Conservation (phyloP, 495 filamentous ascomycete genomes). For the Friedmanniomyces simplex region DNA sequence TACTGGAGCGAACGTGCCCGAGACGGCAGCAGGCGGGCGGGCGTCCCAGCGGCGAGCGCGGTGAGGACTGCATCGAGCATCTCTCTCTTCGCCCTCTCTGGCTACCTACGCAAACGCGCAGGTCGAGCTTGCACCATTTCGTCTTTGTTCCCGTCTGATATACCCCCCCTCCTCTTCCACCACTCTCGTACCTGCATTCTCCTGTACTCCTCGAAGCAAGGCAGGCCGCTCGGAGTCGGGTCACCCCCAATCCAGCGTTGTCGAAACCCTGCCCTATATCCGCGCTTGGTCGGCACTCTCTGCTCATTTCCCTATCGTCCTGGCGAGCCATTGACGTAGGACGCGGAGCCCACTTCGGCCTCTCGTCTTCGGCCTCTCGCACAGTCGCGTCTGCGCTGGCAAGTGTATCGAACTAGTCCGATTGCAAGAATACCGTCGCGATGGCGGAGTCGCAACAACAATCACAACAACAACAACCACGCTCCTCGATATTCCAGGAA, state of each 20-base stretch:
- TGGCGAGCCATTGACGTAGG: not conserved
- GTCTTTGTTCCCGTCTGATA: not conserved
- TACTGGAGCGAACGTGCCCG: not conserved
- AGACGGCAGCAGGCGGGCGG: not conserved
- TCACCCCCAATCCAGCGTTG: not conserved
- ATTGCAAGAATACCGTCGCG: not conserved
- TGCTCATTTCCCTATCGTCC: not conserved
- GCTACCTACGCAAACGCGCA: not conserved
- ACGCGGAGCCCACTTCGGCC: not conserved
- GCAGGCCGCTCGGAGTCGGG: not conserved
- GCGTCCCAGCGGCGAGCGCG: not conserved
- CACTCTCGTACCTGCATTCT: slow-evolving; percentile 2
- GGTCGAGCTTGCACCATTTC: not conserved
- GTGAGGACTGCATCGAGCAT: not conserved
- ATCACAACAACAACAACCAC: too few species aligned
- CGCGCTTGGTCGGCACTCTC: not conserved
- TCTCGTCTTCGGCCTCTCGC: not conserved
- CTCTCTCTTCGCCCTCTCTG: not conserved
- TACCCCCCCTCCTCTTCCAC: not conserved
- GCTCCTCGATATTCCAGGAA: slow-evolving; percentile 3
- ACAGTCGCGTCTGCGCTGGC: slow-evolving; percentile 1
- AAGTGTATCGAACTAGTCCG: not conserved
- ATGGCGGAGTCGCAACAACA: not conserved
- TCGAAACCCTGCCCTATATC: not conserved
- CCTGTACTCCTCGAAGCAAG: not conserved